Conservation (phyloP, 306 rosid genomes). For the Sesbania bispinosa region DNA sequence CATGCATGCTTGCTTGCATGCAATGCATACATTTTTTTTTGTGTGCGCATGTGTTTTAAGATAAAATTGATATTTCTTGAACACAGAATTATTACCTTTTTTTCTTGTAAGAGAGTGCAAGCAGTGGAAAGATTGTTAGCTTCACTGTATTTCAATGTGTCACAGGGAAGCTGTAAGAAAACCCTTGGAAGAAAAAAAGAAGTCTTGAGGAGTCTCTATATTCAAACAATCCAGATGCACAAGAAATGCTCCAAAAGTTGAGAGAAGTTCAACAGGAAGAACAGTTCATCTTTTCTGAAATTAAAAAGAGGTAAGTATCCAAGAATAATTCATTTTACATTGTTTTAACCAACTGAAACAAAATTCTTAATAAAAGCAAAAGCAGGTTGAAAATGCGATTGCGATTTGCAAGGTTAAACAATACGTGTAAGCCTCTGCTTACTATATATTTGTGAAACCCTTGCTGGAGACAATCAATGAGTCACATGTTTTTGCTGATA, state of each 20-base stretch:
- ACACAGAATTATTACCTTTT: constrained; percentile 1
- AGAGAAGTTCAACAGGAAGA: constrained; percentile 59
- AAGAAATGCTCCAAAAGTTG: constrained; percentile 54
- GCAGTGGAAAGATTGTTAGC: neutral
- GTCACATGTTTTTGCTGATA: no score
- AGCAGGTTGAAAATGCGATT: neutral
- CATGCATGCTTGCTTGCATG: neutral
- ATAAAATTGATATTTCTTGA: constrained; percentile 5
- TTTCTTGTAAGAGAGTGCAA: constrained; percentile 3
- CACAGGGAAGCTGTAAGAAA: constrained; percentile 63
- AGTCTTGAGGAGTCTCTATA: constrained; percentile 59
- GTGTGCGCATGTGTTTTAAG: neutral
- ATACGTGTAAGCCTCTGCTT: neutral
- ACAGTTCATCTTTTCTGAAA: constrained; percentile 42
- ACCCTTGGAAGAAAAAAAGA: constrained; percentile 64
- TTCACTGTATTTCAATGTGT: constrained; percentile 20
- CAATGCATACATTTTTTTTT: no score
- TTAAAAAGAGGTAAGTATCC: constrained; percentile 36
- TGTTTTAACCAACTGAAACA: neutral
- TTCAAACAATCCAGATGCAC: constrained; percentile 49
- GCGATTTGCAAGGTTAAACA: neutral
- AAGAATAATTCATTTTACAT: neutral
- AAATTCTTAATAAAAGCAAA: neutral
- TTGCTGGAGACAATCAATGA: neutral
- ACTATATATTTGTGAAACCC: constrained; percentile 7